Evolutionary conservation across 2,329 filamentous ascomycete genomes (phyloP), one percentile per base, ranked within the genome.

Genomic region (Dactylellina drechsleri): DNA sequence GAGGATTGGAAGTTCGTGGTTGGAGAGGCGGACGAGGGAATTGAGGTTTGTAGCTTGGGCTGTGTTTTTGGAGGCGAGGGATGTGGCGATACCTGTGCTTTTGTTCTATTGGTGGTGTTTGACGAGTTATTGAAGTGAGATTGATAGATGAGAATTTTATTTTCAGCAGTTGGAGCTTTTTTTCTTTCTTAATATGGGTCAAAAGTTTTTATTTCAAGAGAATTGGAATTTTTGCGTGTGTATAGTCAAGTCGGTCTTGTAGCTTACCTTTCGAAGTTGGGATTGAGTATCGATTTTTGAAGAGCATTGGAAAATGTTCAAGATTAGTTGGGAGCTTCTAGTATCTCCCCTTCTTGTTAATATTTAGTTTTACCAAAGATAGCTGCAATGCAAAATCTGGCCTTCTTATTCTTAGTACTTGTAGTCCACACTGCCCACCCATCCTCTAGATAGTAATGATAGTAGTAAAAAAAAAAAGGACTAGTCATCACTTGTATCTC

Each of bases 101-200:
- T 52, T 64, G 5, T 62, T 60, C 20, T 75, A 75, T 36, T 75
- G 49, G 61, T 75, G 71, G 71, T 64, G 58, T 59, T 26, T 68
- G 36, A 75, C 64, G 40, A 26, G 52, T 5, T 75, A 75, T 65
- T 75, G 41, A 28, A 12, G 28, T 18, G 36, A 2, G 23, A 2
- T 12, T 50, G 28, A 54, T 61, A 68, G 20, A 71, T 71, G 52
- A 50, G 41, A 53, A 1, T 36, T 66, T 66, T 36, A 23, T 4
- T 50, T 62, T 10, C 31, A 36, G 31, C 31, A 5, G 31, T 36
- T 36, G 31, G 1, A 36, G 31, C 31, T 43, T 43, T 20, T 23
- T 16, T 13, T n/a, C n/a, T 7, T 57, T 18, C 18, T 68, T 41
- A 57, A 26, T 56, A 16, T 43, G 31, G 31, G 31, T 10, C 1